Evolutionary conservation across 2,329 filamentous ascomycete species (phyloP).

Genomic region (Aureobasidium sp.): DNA sequence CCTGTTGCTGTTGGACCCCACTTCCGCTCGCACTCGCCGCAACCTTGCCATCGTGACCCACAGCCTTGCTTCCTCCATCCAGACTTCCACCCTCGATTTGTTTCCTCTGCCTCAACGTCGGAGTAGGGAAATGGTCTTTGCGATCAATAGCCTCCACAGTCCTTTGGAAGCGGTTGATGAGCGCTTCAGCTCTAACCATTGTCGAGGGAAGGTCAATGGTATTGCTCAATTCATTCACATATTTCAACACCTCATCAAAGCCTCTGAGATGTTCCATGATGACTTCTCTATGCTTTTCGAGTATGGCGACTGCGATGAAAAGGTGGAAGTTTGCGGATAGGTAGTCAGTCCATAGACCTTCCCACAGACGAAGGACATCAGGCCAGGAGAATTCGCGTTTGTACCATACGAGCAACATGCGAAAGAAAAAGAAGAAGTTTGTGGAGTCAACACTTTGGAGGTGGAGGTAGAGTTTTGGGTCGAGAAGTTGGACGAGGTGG

Average conservation of each 20-base stretch:
- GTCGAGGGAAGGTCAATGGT: conserved; percentile 93
- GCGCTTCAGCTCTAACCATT: conserved; percentile 85
- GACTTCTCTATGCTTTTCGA: conserved; percentile 89
- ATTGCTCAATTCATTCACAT: conserved; percentile 95
- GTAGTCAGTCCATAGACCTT: conserved; percentile 94
- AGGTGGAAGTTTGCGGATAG: conserved; percentile 91
- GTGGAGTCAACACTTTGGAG: conserved; percentile 92
- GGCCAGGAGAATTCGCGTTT: conserved; percentile 96
- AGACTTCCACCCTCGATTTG: conserved; percentile 30
- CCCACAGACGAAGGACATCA: conserved; percentile 91
- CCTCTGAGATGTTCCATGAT: conserved; percentile 95
- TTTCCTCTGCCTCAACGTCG: conserved; percentile 54
- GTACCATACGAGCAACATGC: conserved; percentile 99
- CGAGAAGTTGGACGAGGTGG: conserved; percentile 96
- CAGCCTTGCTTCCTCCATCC: background rate
- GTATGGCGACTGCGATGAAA: conserved; percentile 91
- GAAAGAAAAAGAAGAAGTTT: conserved; percentile 99
- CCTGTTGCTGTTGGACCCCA: too few species aligned
- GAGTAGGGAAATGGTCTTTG: conserved; percentile 82
- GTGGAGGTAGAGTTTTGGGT: conserved; percentile 93
- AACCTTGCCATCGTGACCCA: conserved; percentile 6
- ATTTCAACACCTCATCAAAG: conserved; percentile 98
- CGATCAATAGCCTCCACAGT: conserved; percentile 94
- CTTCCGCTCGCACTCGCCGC: background rate
- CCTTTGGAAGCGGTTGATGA: conserved; percentile 90